These are phyloP conservation scores for Pichia heedii DNA, from an alignment of 805 yeast species.

Conservation along the genomic window DNA sequence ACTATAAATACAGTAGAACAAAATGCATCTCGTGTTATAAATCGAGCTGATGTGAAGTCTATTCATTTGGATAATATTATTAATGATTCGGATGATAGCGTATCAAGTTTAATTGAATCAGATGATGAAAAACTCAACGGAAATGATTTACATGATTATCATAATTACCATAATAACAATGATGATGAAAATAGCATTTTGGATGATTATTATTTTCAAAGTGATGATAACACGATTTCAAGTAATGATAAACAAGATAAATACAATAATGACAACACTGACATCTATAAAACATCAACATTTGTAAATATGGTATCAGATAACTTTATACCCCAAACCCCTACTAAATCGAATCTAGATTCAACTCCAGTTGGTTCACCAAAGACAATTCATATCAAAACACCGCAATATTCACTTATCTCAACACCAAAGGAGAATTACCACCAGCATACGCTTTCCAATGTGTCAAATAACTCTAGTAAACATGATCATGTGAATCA, in stretches of 20 bases:
- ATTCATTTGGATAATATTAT: conserved; percentile 13
- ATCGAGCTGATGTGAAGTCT: conserved; percentile 10
- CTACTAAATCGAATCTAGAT: conserved; percentile 7
- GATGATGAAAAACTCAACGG: conserved; percentile 3
- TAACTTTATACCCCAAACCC: conserved; percentile 7
- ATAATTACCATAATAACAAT: too few relatives aligned
- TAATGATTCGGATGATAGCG: conserved; percentile 4
- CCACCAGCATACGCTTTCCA: not conserved
- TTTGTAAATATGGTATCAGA: not conserved
- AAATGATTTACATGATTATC: not conserved
- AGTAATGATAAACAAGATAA: not conserved
- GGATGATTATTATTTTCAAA: not conserved
- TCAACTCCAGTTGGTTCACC: conserved; percentile 10
- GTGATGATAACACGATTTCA: not conserved
- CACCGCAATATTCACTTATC: conserved; percentile 7
- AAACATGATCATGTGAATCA: not conserved
- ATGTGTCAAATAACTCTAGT: conserved; percentile 1
- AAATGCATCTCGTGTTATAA: conserved; percentile 7
- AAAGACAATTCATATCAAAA: not conserved
- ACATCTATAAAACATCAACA: not conserved
- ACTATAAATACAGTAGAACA: conserved; percentile 15
- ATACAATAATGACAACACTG: too few relatives aligned
- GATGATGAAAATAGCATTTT: not conserved
- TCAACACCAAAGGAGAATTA: conserved; percentile 5
- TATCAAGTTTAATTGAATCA: conserved; percentile 1